A percentile compares a stretch with the other conserved stretches of the same genome.
phyloP scores from a whole-genome alignment of 2,329 filamentous ascomycete species.

The Elsinoe australis region DNA sequence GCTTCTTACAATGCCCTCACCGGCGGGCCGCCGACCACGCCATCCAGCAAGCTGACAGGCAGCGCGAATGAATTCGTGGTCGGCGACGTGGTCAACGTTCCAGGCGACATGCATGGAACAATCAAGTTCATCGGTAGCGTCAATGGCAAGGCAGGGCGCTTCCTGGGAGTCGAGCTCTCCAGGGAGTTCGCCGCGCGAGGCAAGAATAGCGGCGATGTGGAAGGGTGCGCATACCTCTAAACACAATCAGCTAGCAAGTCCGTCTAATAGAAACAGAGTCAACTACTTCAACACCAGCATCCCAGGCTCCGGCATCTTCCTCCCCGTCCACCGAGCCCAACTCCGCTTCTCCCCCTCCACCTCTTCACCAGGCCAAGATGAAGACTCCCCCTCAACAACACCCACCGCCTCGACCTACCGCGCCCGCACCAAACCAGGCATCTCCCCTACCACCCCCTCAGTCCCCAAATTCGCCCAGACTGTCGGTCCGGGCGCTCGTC shows the following conservation, averaged over 20 bases:
- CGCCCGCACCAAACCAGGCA: conserved; percentile 19
- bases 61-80: conserved; percentile 54
- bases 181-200: conserved; percentile 72
- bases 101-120: conserved; percentile 82
- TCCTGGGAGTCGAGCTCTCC: conserved; percentile 85
- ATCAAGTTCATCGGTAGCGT: conserved; percentile 85
- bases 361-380: conserved; percentile 35
- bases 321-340: conserved; percentile 73
- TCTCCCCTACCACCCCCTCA: conserved; percentile 43
- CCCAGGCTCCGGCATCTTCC: conserved; percentile 83
- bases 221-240: conserved; percentile 57
- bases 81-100: conserved; percentile 83
- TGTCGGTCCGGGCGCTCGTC: conserved; percentile 62
- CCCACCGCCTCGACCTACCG: conserved; percentile 58
- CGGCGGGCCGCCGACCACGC: conserved; percentile 34
- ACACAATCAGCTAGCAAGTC: conserved; percentile 18
- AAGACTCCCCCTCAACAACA: conserved; percentile 57
- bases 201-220: conserved; percentile 94
- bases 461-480: conserved; percentile 82
- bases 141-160: conserved; percentile 79
- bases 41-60: conserved; percentile 34
- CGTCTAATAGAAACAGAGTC: conserved; percentile 37
- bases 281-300: conserved; percentile 74
- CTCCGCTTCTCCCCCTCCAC: conserved; percentile 55
- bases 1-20: conserved; percentile 64